These are phyloP conservation scores for Lentinus polychrous DNA, from an alignment of 1,284 basidiomycete species.

Conservation along the genomic window DNA sequence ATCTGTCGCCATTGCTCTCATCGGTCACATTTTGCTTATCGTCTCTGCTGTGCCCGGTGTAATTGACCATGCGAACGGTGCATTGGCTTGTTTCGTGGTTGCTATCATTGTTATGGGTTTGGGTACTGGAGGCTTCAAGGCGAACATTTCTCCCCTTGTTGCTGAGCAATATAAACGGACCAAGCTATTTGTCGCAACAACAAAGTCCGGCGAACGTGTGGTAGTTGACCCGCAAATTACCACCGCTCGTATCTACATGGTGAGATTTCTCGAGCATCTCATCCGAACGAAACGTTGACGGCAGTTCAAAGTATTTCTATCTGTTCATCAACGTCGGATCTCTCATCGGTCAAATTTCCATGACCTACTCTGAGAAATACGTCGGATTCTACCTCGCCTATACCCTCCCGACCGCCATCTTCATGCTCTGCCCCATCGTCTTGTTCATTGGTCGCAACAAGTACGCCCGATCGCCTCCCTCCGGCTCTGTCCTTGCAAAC, in stretches of 20 bases:
- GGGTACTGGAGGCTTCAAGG: slow-evolving; percentile 75
- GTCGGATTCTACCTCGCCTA: slow-evolving; percentile 71
- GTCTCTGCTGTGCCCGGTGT: slow-evolving; percentile 67
- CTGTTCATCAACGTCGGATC: slow-evolving; percentile 77
- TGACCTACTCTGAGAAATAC: slow-evolving; percentile 73
- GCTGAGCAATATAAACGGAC: slow-evolving; percentile 69
- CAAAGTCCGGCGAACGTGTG: slow-evolving; percentile 64
- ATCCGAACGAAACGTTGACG: not conserved
- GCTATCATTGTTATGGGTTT: slow-evolving; percentile 62
- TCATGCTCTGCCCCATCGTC: slow-evolving; percentile 65
- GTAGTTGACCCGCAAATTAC: slow-evolving; percentile 79
- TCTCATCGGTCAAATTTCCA: slow-evolving; percentile 60
- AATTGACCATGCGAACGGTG: slow-evolving; percentile 48
- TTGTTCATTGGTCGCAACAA: slow-evolving; percentile 59
- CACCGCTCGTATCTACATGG: slow-evolving; percentile 67
- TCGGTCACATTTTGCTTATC: slow-evolving; percentile 74
- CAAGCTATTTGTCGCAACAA: slow-evolving; percentile 48
- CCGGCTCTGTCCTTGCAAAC: slow-evolving; percentile 68
- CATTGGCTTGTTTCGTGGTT: slow-evolving; percentile 58
- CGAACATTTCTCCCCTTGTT: slow-evolving; percentile 73
- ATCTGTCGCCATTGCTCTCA: slow-evolving; percentile 45
- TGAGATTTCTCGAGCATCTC: slow-evolving; percentile 18
- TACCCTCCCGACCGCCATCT: slow-evolving; percentile 62
- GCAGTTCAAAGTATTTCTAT: slow-evolving; percentile 56
- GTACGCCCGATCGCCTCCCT: slow-evolving; percentile 65